Base-by-base conservation (phyloP, 2,329 filamentous ascomycete genomes). In the Fulvia fulva region DNA sequence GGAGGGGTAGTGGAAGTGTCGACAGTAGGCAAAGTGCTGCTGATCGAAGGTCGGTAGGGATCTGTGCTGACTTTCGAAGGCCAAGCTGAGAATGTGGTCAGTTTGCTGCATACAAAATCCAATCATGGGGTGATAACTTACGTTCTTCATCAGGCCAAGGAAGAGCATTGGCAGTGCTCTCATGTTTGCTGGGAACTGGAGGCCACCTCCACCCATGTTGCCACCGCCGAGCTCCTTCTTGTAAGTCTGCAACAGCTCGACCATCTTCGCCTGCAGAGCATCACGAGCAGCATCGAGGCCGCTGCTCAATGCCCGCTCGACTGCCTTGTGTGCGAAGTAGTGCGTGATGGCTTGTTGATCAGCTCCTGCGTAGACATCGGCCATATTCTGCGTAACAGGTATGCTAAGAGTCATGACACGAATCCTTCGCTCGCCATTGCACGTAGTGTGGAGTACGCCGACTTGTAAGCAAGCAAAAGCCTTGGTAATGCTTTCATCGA, bases 251-350 rank as follows among this genome's bases (percentile, higher is more conserved):
- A 99, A 80, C 51, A 99, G 83, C 77, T 99, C 94, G 26, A 91
- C 88, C 44, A 96, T 80, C 81, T 99, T 99, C 65, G 87, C 85
- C 74, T 97, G 91, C 45, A 97, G 81, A 49, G 91, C 88, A 74
- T 99, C 94, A 44, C 94, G 84, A 52, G 94, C 94, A 50, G 91
- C 88, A 67, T 99, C 94, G 53, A 99, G 80, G 41, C 93, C 92
- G 68, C 85, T 90, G 67, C 90, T 88, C 41, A 99, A 80, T 11
- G 89, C 87, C 67, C 91, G 84, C 78, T 99, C 94, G 2, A 97
- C 94, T 16, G 94, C 94, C 80, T 97, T 97, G 82, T 99, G 94
- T 67, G 89, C 93, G 80, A 93, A 97, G 79, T 93, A 97, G 12
- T 90, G 89, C 2, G 92, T 89, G 67, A 99, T 91, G 14, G 94